A percentile compares a stretch with the other conserved stretches of the same genome.
phyloP scores from a whole-genome alignment of 225 moss, liverwort and hornwort genomes.

The Neckera pumila region DNA sequence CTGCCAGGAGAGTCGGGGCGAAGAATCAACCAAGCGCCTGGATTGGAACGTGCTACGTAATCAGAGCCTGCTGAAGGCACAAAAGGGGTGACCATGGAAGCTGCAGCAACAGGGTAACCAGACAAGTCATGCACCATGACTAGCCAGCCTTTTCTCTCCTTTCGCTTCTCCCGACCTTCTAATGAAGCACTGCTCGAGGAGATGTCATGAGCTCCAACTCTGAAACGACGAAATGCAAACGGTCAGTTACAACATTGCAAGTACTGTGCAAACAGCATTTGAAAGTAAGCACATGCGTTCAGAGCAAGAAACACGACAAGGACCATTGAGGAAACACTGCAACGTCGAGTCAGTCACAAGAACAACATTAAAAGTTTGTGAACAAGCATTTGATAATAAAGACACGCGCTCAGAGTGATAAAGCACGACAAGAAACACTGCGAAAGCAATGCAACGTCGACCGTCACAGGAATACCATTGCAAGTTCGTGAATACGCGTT shows the following conservation, averaged over 20 bases:
- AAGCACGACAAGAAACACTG: too few relatives aligned
- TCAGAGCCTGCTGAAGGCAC: constrained; percentile 74
- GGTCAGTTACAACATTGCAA: background rate
- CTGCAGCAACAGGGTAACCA: constrained; percentile 70
- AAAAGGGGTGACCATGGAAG: constrained; percentile 83
- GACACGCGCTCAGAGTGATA: background rate
- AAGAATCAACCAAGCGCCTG: constrained; percentile 79
- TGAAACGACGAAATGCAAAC: background rate
- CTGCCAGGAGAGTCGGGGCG: constrained; percentile 55
- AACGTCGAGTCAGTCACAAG: background rate
- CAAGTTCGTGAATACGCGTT: background rate
- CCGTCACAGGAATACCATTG: background rate
- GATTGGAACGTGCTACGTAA: constrained; percentile 67
- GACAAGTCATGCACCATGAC: constrained; percentile 82
- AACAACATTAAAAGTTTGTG: background rate
- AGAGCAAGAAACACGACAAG: background rate
- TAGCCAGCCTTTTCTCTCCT: constrained; percentile 77
- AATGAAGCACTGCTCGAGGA: constrained; percentile 28
- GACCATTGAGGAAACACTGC: background rate
- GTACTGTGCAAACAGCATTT: background rate
- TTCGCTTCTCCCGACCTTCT: constrained; percentile 42
- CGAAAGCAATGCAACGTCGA: background rate
- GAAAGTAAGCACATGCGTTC: background rate
- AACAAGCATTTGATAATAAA: background rate
- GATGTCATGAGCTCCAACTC: constrained; percentile 53